Conservation (phyloP, 1,284 basidiomycete genomes). For the Melampsora occidentalis region DNA sequence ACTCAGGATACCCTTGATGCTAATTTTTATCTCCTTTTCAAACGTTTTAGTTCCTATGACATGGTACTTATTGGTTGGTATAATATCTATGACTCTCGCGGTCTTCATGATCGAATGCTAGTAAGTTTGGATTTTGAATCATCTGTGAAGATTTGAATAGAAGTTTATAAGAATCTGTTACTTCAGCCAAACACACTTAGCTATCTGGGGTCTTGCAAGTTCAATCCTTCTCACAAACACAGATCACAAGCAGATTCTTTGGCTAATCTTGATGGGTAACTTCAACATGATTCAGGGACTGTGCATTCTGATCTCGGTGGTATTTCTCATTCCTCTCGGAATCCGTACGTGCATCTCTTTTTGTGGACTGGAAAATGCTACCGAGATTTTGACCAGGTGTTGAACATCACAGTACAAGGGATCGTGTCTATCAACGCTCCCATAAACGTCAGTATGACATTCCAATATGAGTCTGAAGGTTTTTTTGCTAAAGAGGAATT, state of each 20-base stretch:
- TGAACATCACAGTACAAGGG: conserved; percentile 14
- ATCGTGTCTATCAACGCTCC: conserved; percentile 24
- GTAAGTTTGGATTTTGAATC: neutral
- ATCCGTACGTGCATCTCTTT: conserved; percentile 13
- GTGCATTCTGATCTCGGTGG: neutral
- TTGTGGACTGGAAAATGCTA: neutral
- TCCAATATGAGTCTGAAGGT: neutral
- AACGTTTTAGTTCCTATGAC: conserved; percentile 51
- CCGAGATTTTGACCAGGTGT: neutral
- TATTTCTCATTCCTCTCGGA: conserved; percentile 33
- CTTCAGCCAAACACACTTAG: conserved; percentile 25
- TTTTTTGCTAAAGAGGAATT: neutral
- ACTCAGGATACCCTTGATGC: neutral
- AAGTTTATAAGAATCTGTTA: neutral
- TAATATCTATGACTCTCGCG: conserved; percentile 49
- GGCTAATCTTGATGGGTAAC: no score
- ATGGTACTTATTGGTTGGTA: conserved; percentile 50
- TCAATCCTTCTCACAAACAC: no score
- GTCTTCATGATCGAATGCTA: conserved; percentile 48
- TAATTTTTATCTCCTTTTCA: neutral
- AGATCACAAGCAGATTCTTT: no score
- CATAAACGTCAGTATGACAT: conserved; percentile 19
- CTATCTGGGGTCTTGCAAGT: conserved; percentile 40
- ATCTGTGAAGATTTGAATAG: neutral
- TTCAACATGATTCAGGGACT: no score